phyloP scores from a whole-genome alignment of 225 moss, liverwort and hornwort genomes.

The Polytrichum commune region DNA sequence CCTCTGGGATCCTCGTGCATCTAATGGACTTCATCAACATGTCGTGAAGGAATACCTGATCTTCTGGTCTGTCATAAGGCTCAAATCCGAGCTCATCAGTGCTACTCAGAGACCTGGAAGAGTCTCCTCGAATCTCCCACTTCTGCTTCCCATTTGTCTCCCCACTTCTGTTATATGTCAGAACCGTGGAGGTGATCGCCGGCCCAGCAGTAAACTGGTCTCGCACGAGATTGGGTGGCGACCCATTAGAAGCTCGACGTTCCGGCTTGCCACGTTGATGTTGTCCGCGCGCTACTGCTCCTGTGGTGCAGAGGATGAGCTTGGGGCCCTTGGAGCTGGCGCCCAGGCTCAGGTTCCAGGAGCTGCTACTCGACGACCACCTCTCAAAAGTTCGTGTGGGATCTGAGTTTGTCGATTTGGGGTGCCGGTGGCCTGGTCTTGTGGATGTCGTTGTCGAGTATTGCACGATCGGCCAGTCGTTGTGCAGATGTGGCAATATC shows the following conservation, averaged over 20 bases:
- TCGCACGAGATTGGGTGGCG: background rate
- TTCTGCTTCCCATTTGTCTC: conserved; percentile 8
- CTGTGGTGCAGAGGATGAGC: too few relatives aligned
- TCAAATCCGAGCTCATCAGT: conserved; percentile 11
- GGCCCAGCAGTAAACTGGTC: background rate
- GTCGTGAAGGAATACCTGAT: conserved; percentile 1
- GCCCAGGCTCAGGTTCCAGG: conserved; percentile 9
- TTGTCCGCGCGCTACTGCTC: too few relatives aligned
- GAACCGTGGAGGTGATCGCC: background rate
- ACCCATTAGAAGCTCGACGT: background rate
- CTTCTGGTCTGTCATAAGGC: conserved; percentile 10
- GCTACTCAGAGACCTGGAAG: background rate
- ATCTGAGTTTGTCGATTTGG: background rate
- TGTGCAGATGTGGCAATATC: background rate
- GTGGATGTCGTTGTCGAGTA: background rate
- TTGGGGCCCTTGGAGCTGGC: background rate
- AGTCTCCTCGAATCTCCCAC: conserved; percentile 14
- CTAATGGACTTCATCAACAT: too few relatives aligned
- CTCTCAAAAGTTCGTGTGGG: conserved; percentile 5
- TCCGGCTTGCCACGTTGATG: background rate
- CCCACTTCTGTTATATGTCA: conserved; percentile 9
- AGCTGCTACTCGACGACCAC: conserved; percentile 20
- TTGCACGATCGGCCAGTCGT: conserved; percentile 9
- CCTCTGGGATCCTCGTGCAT: too few relatives aligned
- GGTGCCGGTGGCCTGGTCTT: background rate